Percentiles rank a stretch among this genome's conserved stretches.
Evolutionary conservation across 768 basidiomycete species (phyloP).

Genomic region (Hemileccinum rubropunctum): DNA sequence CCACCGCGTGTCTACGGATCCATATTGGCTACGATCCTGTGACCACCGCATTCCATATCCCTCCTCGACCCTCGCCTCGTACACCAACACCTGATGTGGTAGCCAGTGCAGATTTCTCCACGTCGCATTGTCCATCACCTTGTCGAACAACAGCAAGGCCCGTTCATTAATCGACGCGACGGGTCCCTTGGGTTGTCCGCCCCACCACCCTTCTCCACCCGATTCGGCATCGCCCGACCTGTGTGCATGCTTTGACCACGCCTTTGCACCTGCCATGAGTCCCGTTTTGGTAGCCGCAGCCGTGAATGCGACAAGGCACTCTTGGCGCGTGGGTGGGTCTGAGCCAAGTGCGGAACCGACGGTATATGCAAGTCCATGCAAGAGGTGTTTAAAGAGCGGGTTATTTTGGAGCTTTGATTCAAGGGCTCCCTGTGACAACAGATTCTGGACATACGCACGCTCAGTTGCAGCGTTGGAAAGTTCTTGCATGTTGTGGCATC

Average conservation of each 20-base stretch:
- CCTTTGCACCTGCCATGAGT: conserved; percentile 59
- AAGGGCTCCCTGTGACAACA: too few species aligned
- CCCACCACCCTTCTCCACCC: conserved; percentile 64
- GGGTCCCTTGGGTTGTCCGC: conserved; percentile 48
- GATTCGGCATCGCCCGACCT: conserved; percentile 35
- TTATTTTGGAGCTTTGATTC: conserved; percentile 20
- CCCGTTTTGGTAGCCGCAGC: conserved; percentile 43
- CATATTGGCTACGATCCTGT: conserved; percentile 36
- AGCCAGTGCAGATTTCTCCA: conserved; percentile 70
- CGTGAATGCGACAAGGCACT: conserved; percentile 52
- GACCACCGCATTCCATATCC: conserved; percentile 73
- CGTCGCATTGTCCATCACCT: conserved; percentile 47
- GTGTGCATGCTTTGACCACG: conserved; percentile 67
- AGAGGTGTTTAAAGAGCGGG: conserved; percentile 43
- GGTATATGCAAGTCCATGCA: conserved; percentile 57
- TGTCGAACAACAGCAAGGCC: conserved; percentile 50
- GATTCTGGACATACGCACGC: conserved; percentile 33
- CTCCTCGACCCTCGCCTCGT: conserved; percentile 55
- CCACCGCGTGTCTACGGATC: conserved; percentile 29
- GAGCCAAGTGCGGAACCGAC: conserved; percentile 55
- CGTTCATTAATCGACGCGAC: conserved; percentile 51
- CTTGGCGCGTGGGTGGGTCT: conserved; percentile 45
- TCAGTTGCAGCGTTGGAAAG: conserved; percentile 37
- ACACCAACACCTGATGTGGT: conserved; percentile 59
- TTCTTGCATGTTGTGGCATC: conserved; percentile 46